These are phyloP conservation scores for Euphrasia arctica DNA, from an alignment of 305 asterid genomes.

Conservation along the genomic window DNA sequence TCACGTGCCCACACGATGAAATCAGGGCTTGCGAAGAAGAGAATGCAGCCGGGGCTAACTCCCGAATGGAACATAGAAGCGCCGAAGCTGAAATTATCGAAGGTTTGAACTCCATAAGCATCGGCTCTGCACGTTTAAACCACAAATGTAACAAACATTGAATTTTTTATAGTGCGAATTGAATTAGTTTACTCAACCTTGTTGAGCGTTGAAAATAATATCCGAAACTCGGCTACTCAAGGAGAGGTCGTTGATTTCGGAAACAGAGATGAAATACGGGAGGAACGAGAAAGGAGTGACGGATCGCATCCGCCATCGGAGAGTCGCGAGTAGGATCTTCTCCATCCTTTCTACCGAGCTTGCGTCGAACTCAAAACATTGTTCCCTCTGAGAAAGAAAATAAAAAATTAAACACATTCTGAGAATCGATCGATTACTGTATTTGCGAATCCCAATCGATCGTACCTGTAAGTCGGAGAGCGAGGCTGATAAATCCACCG, in stretches of 20 bases:
- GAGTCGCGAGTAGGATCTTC: slow-evolving; percentile 43
- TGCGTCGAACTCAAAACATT: slow-evolving; percentile 38
- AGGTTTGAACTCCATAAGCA: slow-evolving; percentile 46
- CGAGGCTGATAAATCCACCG: slow-evolving; percentile 32
- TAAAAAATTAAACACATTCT: not conserved
- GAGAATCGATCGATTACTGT: not conserved
- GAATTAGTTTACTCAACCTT: slow-evolving; percentile 29
- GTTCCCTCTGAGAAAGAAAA: slow-evolving; percentile 40
- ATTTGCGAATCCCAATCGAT: not conserved
- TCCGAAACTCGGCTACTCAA: slow-evolving; percentile 37
- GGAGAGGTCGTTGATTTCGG: slow-evolving; percentile 30
- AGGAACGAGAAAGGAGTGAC: slow-evolving; percentile 70
- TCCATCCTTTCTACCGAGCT: slow-evolving; percentile 56
- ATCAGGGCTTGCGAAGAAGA: slow-evolving; percentile 35
- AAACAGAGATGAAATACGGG: slow-evolving; percentile 38
- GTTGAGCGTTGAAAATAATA: slow-evolving; percentile 41
- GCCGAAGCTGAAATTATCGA: slow-evolving; percentile 59
- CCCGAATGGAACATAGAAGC: slow-evolving; percentile 45
- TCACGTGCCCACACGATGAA: slow-evolving; percentile 34
- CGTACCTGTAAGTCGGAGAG: slow-evolving; percentile 46
- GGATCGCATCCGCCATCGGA: slow-evolving; percentile 63
- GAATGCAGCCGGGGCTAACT: slow-evolving; percentile 32
- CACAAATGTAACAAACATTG: not conserved
- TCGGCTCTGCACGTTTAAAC: slow-evolving; percentile 31
- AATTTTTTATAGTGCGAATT: not conserved